Base-by-base conservation (phyloP, 2,329 filamentous ascomycete genomes). In the Neopestalotiopsis clavispora region DNA sequence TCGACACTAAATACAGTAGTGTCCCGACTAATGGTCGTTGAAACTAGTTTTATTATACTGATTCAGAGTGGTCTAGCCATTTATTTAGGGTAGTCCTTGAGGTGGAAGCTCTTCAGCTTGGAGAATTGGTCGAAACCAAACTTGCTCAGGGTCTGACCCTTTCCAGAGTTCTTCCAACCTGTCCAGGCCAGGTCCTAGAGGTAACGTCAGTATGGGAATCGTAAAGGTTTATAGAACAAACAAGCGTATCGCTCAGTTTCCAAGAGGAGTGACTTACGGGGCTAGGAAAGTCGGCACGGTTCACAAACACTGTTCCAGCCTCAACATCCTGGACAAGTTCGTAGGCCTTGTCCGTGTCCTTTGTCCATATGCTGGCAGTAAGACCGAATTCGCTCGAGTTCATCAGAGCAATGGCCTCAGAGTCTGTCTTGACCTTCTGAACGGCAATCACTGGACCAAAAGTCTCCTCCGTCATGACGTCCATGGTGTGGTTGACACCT, bases 291-390 rank as follows among this genome's bases (percentile, higher is more conserved):
- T 98, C 95, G 77, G 93, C 94, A 75, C 95, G 89, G 80, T 98
- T 98, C 75, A 98, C 93, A 82, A 98, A 98, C 63, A 98, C 95
- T 1, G 95, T 98, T 57, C 95, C 95, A 60, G 95, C 95, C 79
- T 98, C 95, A 62, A 98, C 90, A 65, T 91, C 86, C 67, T 96
- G 91, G 52, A 92, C 89, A 66, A 98, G 85, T 78, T 92, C 87
- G 74, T 94, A 90, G 17, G 92, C 95, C 77, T 86, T 91, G 60
- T 84, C 85, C 2, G 90, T 89, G 77, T 98, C 94, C 80, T 96
- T 97, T 69, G 94, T 97, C 95, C 95, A 98, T 75, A 98, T 94
- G 76, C 94, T 97, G n/a, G 95, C 95, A 3, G 95, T 98, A 71
- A 98, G 86, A 4, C 95, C 95, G 78, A 97, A 97, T 72, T 97